These are phyloP conservation scores for Geotrichum cucujoidarum DNA, from an alignment of 1,139 yeast species.

Conservation along the genomic window DNA sequence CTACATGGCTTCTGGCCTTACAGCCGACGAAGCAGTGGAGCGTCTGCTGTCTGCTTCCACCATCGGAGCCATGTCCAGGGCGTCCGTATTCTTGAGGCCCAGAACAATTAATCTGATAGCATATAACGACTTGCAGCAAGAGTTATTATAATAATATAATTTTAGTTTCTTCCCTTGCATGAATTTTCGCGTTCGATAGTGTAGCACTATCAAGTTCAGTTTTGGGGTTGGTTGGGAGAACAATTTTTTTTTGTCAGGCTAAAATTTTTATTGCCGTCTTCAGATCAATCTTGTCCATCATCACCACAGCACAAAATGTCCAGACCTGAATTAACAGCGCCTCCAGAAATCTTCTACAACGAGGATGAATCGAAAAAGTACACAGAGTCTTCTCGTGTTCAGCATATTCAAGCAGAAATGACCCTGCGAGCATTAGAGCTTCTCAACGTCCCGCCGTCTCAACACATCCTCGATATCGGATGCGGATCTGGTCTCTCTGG, in stretches of 20 bases:
- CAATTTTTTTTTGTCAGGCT: no score
- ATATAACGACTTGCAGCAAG: conserved; percentile 22
- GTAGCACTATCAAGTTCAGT: no score
- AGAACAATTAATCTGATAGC: conserved; percentile 46
- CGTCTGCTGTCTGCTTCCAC: conserved; percentile 32
- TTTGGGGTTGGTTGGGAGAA: no score
- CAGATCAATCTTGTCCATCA: no score
- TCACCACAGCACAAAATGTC: conserved; percentile 62
- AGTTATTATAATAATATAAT: no score
- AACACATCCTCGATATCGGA: conserved; percentile 83
- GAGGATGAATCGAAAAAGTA: conserved; percentile 85
- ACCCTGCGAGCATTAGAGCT: conserved; percentile 88
- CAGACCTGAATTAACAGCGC: conserved; percentile 95
- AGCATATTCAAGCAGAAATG: conserved; percentile 97
- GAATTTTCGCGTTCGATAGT: no score
- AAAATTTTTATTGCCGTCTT: no score
- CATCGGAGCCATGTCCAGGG: conserved; percentile 34
- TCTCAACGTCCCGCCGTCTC: conserved; percentile 60
- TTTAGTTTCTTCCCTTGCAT: no score
- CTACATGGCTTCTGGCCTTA: conserved; percentile 55
- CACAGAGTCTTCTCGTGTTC: conserved; percentile 91
- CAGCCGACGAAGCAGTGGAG: conserved; percentile 29
- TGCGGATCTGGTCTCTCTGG: conserved; percentile 98
- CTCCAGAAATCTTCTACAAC: conserved; percentile 93
- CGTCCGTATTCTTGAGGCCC: conserved; percentile 40